Conservation (phyloP, 306 rosid genomes). For the barrel medic (Medicago truncatula) region DNA sequence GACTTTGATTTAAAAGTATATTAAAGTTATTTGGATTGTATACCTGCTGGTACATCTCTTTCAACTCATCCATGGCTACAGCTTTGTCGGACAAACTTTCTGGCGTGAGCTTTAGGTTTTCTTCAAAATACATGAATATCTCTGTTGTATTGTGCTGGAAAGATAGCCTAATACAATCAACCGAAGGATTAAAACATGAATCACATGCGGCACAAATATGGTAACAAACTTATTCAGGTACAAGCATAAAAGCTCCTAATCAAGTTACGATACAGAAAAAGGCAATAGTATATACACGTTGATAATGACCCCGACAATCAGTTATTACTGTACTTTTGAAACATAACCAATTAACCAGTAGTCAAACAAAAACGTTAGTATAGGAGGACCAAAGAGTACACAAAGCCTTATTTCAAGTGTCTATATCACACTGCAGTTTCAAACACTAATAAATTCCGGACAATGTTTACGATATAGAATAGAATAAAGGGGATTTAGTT, state of each 20-base stretch:
- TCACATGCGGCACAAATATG: constrained; percentile 18
- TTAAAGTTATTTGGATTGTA: constrained; percentile 33
- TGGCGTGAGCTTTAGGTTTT: constrained; percentile 86
- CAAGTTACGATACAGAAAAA: no score
- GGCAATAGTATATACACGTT: no score
- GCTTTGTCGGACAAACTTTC: constrained; percentile 83
- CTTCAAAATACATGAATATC: constrained; percentile 84
- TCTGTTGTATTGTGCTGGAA: constrained; percentile 88
- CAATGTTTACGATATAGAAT: not conserved
- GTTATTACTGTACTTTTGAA: not conserved
- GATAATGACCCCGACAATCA: no score
- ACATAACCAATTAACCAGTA: not conserved
- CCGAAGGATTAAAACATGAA: constrained; percentile 37
- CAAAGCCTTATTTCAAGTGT: constrained; percentile 25
- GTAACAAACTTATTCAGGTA: constrained; percentile 20
- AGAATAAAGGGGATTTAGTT: not conserved
- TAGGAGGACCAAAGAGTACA: not conserved
- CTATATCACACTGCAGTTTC: constrained; percentile 26
- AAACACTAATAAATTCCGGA: not conserved
- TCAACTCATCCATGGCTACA: constrained; percentile 80
- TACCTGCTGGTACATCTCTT: constrained; percentile 95
- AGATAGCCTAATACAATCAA: no score
- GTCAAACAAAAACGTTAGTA: not conserved
- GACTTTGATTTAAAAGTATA: constrained; percentile 13
- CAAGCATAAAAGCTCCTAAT: no score